Percentiles rank a stretch among this genome's conserved stretches.
Evolutionary conservation across 345 rosid genomes (phyloP).

Genomic region (Rhodamnia rubescens): DNA sequence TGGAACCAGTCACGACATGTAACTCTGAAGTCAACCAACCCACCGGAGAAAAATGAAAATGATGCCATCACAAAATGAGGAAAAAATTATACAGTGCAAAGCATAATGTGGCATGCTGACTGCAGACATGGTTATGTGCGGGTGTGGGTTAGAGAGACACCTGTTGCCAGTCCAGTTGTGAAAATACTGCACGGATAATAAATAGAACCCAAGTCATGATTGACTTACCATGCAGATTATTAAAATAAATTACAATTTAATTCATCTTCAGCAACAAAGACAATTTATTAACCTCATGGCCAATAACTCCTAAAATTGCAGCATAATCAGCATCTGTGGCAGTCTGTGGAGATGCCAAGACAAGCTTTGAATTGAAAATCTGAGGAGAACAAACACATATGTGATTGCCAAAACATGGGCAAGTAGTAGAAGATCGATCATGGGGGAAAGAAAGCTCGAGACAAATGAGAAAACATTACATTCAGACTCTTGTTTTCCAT

Average conservation of each 20-base stretch:
- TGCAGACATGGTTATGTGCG: background rate
- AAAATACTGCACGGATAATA: constrained; percentile 65
- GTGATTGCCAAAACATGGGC: background rate
- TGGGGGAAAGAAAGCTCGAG: background rate
- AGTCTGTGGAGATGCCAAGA: constrained; percentile 96
- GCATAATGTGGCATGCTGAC: background rate
- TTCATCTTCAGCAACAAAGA: background rate
- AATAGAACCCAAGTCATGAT: background rate
- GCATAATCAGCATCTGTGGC: constrained; percentile 95
- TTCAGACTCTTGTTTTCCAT: constrained; percentile 99
- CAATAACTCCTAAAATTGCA: constrained; percentile 95
- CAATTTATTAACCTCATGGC: constrained; percentile 69
- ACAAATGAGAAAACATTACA: constrained; percentile 24
- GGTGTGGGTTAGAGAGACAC: constrained; percentile 1
- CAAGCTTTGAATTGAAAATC: constrained; percentile 97
- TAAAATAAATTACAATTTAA: background rate
- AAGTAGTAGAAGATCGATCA: background rate
- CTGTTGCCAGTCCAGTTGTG: constrained; percentile 99
- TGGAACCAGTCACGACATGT: constrained; percentile 99
- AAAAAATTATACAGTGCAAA: background rate
- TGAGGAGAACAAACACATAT: constrained; percentile 21
- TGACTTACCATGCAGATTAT: background rate
- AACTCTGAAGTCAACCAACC: constrained; percentile 44
- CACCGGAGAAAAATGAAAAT: background rate
- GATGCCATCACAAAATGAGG: background rate